Percentiles rank a stretch among this genome's conserved stretches.
Evolutionary conservation across 139 green algal species (phyloP).

Genomic region (Closterium sp.): DNA sequence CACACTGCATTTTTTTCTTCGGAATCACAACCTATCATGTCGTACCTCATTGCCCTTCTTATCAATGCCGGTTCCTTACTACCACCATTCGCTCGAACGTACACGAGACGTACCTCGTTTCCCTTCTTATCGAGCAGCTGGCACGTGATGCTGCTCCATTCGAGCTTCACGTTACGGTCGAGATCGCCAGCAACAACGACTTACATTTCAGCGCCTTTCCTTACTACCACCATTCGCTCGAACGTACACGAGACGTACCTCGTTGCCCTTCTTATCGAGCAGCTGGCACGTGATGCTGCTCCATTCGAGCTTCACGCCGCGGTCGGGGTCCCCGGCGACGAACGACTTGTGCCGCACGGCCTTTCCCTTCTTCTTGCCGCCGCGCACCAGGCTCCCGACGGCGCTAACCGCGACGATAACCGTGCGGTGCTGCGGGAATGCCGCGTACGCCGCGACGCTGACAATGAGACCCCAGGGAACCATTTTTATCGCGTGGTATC

Average conservation of each 20-base stretch:
- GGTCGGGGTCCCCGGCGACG: neutral
- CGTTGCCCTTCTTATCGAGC: conserved; percentile 27
- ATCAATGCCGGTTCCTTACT: too few species aligned
- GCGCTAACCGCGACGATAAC: conserved; percentile 12
- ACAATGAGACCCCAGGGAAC: conserved; percentile 28
- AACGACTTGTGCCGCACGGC: neutral
- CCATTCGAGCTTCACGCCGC: conserved; percentile 37
- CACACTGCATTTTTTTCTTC: too few species aligned
- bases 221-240: too few species aligned
- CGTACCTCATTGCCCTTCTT: conserved; percentile 46
- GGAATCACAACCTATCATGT: conserved; percentile 4
- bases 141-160: conserved; percentile 32
- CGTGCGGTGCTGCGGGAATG: conserved; percentile 36
- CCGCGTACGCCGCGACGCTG: neutral
- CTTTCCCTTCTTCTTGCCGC: conserved; percentile 1
- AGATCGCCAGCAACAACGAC: too few species aligned
- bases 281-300: conserved; percentile 21
- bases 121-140: conserved; percentile 28
- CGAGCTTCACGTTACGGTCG: conserved; percentile 14
- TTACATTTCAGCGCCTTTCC: too few species aligned
- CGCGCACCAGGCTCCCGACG: neutral
- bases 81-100: neutral
- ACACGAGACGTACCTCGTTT: neutral
- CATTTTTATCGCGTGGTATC: conserved; percentile 10
- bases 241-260: conserved; percentile 1